Conservation (phyloP, 2,329 filamentous ascomycete species). For the Ceratocystis lukuohia region DNA sequence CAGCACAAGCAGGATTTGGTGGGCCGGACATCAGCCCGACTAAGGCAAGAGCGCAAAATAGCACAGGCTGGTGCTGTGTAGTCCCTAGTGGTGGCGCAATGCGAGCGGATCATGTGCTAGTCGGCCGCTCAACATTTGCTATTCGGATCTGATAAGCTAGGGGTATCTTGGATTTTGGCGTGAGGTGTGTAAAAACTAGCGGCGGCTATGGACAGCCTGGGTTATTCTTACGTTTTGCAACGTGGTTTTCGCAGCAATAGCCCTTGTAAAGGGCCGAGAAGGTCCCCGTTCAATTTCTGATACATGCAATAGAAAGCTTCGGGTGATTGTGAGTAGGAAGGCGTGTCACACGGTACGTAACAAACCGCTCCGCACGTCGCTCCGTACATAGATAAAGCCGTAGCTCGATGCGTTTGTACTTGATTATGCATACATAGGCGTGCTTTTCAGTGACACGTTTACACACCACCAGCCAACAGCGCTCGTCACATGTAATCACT, state of each 20-base stretch:
- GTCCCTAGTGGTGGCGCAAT: background rate
- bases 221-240: background rate
- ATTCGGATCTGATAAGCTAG: background rate
- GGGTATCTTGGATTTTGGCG: background rate
- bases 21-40: background rate
- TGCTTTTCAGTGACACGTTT: background rate
- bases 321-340: background rate
- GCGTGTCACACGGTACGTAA: background rate
- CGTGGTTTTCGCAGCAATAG: background rate
- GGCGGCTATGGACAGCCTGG: background rate
- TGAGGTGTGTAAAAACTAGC: background rate
- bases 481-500: background rate
- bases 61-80: background rate
- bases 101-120: background rate
- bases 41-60: background rate
- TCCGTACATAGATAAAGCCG: background rate
- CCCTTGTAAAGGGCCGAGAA: background rate
- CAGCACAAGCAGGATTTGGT: background rate
- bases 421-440: background rate
- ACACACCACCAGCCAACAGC: background rate
- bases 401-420: background rate
- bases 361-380: background rate
- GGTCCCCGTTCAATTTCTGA: background rate
- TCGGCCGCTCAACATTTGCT: background rate
- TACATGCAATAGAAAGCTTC: background rate